phyloP scores from a whole-genome alignment of 2,329 filamentous ascomycete species.

The Xylariales sp. region DNA sequence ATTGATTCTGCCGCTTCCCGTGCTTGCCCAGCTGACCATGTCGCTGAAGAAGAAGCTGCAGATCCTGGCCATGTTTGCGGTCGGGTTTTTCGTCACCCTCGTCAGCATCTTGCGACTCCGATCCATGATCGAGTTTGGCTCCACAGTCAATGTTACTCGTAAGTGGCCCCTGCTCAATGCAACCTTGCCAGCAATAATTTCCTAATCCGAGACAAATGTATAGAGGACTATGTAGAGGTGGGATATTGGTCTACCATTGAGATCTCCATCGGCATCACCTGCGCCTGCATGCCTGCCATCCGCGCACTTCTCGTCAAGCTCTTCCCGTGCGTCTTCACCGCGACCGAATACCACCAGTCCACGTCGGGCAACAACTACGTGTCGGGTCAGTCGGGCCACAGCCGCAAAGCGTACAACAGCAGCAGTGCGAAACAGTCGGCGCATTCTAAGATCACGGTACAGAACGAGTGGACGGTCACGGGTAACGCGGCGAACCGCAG shows the following conservation, averaged over 20 bases:
- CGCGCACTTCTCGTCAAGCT: slow-evolving; percentile 9
- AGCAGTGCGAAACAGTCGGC: too few species aligned
- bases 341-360: not conserved
- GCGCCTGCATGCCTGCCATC: slow-evolving; percentile 17
- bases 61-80: slow-evolving; percentile 15
- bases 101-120: slow-evolving; percentile 15
- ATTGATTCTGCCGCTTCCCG: slow-evolving; percentile 13
- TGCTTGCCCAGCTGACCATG: slow-evolving; percentile 12
- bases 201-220: not conserved
- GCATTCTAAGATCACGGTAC: slow-evolving; percentile 2
- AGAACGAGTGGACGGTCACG: slow-evolving; percentile 1
- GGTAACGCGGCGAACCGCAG: slow-evolving; percentile 1
- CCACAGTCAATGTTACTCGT: slow-evolving; percentile 5
- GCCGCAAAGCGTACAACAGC: too few species aligned
- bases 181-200: not conserved
- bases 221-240: slow-evolving; percentile 10
- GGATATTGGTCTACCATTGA: slow-evolving; percentile 17
- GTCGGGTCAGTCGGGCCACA: too few species aligned
- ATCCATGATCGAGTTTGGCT: slow-evolving; percentile 10
- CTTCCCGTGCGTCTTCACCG: not conserved
- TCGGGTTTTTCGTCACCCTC: slow-evolving; percentile 16
- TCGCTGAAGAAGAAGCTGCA: slow-evolving; percentile 14
- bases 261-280: slow-evolving; percentile 14
- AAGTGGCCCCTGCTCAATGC: not conserved
- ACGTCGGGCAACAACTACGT: too few species aligned